Evolutionary conservation across 2,329 filamentous ascomycete species (phyloP), one percentile per base, ranked within the genome.

Genomic region (Bipolaris oryzae): DNA sequence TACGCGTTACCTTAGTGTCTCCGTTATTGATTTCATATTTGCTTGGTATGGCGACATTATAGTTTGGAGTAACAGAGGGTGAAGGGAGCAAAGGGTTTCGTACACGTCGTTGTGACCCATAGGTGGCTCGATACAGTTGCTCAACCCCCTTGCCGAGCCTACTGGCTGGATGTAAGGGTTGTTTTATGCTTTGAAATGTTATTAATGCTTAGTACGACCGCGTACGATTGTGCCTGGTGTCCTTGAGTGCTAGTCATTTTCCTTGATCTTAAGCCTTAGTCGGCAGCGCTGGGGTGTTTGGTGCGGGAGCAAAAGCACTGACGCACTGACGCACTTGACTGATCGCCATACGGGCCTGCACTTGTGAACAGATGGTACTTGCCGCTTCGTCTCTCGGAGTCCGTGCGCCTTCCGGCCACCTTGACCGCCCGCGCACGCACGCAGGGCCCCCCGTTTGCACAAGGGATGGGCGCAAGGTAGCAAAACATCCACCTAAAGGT

Each of bases 1-100:
- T 73, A 71, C 61, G 56, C 59, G 68, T 64, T 51, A 62, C 46
- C 50, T 57, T 51, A 47, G 49, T 51, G 45, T 51, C 56, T 53
- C 35, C 18, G 50, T 31, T 37, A 41, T 55, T 55, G 42, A 41
- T 49, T 49, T 54, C 34, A 43, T 45, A 53, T 21, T 41, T 45
- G 31, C 43, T 46, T 45, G 50, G 52, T 23, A 21, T 33, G 37
- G 50, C 33, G 11, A 28, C 39, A 38, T 55, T 46, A 50, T 53
- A 48, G 50, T 48, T 58, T 58, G 49, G 41, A 53, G 39, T 55
- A 48, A 49, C 49, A 37, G 34, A 46, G 56, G 46, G 53, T 61
- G 58, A 59, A 64, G 60, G 52, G 48, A 52, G 37, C 58, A 57
- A 61, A 58, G 54, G 57, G 55, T 47, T 55, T 62, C 61, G 55